phyloP scores from a whole-genome alignment of 2,329 filamentous ascomycete species.

The Fusarium sarcochroum region DNA sequence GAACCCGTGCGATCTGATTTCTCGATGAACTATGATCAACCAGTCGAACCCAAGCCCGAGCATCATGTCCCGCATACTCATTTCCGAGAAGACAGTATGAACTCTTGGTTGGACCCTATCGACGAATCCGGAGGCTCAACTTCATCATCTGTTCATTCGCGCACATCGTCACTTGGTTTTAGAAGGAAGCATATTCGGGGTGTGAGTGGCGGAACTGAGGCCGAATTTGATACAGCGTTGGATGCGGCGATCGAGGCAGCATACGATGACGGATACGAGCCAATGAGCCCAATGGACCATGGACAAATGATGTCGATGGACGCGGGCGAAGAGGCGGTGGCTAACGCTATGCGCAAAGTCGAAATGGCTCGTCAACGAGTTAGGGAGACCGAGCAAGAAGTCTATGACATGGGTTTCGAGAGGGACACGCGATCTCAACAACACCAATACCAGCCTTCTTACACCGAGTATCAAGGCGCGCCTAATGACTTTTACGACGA shows the following conservation, averaged over 20 bases:
- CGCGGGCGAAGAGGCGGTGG: slow-evolving; percentile 62
- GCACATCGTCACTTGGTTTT: slow-evolving; percentile 78
- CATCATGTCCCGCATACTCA: slow-evolving; percentile 55
- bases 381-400: slow-evolving; percentile 80
- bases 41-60: slow-evolving; percentile 15
- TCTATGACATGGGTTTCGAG: slow-evolving; percentile 52
- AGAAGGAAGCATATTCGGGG: slow-evolving; percentile 78
- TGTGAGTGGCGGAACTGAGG: slow-evolving; percentile 81
- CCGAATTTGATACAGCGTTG: slow-evolving; percentile 92
- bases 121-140: slow-evolving; percentile 89
- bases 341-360: slow-evolving; percentile 74
- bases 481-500: slow-evolving; percentile 74
- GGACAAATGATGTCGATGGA: slow-evolving; percentile 52
- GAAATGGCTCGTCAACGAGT: slow-evolving; percentile 83
- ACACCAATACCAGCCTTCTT: slow-evolving; percentile 50
- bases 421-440: slow-evolving; percentile 63
- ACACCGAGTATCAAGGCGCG: slow-evolving; percentile 25
- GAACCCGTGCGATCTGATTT: slow-evolving; percentile 55
- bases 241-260: slow-evolving; percentile 97
- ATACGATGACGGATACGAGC: slow-evolving; percentile 92
- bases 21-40: slow-evolving; percentile 44
- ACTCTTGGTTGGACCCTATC: slow-evolving; percentile 94
- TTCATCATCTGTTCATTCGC: slow-evolving; percentile 83
- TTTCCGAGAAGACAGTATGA: slow-evolving; percentile 75
- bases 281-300: slow-evolving; percentile 68